Percentiles rank a stretch among this genome's conserved stretches.
These are phyloP conservation scores for Zhuliangozyma blackwelliae DNA, from an alignment of 1,139 yeast species.

Conservation along the genomic window DNA sequence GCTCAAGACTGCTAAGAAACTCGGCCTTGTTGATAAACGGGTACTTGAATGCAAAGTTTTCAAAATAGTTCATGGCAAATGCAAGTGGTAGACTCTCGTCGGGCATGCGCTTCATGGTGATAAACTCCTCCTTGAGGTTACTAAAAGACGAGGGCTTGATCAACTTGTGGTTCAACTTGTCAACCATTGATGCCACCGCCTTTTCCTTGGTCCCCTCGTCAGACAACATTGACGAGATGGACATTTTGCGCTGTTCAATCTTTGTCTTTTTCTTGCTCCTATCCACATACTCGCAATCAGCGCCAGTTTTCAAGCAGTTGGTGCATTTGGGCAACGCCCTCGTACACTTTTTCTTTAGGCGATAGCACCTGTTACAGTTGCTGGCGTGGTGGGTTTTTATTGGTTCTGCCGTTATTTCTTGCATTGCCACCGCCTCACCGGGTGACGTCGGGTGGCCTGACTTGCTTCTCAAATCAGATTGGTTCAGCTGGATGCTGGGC, in stretches of 20 bases:
- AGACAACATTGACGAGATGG: constrained; percentile 17
- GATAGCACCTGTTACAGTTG: constrained; percentile 41
- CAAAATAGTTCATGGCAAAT: constrained; percentile 33
- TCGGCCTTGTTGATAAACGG: constrained; percentile 29
- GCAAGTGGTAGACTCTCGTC: constrained; percentile 22
- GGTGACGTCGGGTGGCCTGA: constrained; percentile 1
- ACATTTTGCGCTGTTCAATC: constrained; percentile 5
- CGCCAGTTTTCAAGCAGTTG: constrained; percentile 31
- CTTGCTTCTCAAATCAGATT: constrained; percentile 15
- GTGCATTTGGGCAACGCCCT: constrained; percentile 35
- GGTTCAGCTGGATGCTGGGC: constrained; percentile 18
- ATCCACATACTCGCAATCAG: constrained; percentile 36
- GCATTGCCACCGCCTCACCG: background rate
- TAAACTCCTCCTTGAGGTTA: constrained; percentile 31
- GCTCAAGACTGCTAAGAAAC: constrained; percentile 18
- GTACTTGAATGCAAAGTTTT: constrained; percentile 32
- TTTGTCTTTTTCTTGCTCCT: constrained; percentile 23
- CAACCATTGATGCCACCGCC: constrained; percentile 3
- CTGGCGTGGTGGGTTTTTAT: constrained; percentile 2
- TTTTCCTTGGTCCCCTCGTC: constrained; percentile 4
- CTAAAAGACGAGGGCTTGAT: constrained; percentile 2
- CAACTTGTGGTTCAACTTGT: constrained; percentile 4
- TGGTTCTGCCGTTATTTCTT: background rate
- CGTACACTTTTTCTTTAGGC: constrained; percentile 41
- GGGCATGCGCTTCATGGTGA: constrained; percentile 31